Base-by-base conservation (phyloP, 768 basidiomycete genomes). In the Cubamyces sp. region DNA sequence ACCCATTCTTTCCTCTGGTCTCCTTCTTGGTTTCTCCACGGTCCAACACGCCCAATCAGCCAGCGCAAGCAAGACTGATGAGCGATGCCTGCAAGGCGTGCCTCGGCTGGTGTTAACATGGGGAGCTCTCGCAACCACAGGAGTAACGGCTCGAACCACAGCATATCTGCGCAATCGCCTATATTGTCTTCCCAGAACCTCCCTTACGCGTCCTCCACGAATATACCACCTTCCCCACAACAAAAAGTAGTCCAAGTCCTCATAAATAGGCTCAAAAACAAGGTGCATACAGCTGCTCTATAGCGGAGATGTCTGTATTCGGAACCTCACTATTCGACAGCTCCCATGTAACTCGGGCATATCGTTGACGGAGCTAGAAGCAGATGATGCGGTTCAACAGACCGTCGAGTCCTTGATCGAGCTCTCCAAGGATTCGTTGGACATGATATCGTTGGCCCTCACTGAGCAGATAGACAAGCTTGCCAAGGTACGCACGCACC, bases 281-380 rank as follows among this genome's bases (percentile, higher is more conserved):
- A 92, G 84, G 94, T 90, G 55, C 42, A 30, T 9, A 21, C n/a
- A 34, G 14, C 34, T 30, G 18, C 43, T 23, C 11, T 48, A 40
- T 53, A 43, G 15, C n/a, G 14, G 23, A 25, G 12, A 28, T 37
- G 19, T 54, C 26, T 52, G 41, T 21, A 18, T 48, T 4, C 21
- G 6, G 30, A 9, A 46, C 42, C 59, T 62, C 52, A 56, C 49
- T 46, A 28, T 41, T 53, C 28, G 21, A 18, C 59, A 97, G 95
- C 82, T 97, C 9, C 95, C 94, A 56, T 88, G 86, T 70, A 82
- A 92, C 75, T 94, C 94, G 34, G 94, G 94, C 19, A 78, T 84
- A 43, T 77, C 86, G 14, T 73, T 96, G 60, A 85, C 87, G 69
- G 81, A 83, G 28, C 77, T 96, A 56, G 94, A 96, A 75, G 79